Evolutionary conservation across 164 flowering plant genomes (phyloP), one percentile per base, ranked within the genome.

Genomic region (Kalanchoe fedtschenkoi): DNA sequence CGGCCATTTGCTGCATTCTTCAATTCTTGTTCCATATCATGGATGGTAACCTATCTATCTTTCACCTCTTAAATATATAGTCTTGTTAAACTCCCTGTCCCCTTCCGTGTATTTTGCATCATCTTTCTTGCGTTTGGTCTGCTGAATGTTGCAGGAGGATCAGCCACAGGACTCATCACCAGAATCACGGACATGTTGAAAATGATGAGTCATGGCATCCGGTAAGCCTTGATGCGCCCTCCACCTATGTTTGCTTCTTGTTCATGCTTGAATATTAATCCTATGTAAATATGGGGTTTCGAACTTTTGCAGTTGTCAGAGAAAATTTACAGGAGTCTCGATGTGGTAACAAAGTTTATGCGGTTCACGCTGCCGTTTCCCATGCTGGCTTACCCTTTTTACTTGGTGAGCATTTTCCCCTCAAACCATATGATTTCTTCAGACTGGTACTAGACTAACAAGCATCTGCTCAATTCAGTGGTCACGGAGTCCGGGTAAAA

Each of bases 171-270:
- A 88, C 89, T 67, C 95, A 88, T 65, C 95, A 88, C 70, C 83
- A 79, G 69, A 86, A 88, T 72, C 96, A 88, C 67, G 96, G 92
- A 0, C 88, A 86, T 73, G 90, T 86, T 47, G 92, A 88, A 74
- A 88, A 88, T 17, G 92, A 88, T 68, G 92, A 88, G 73, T 84
- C 96, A 1, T 88, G 96, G 96, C 83, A 81, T 32, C 96, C 96
- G 58, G 96, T 88, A 59, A 68, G 82, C 71, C 14, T 51, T 53
- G 42, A 21, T 13, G 34, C 61, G 6, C 51, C 17, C 13, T 47
- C 28, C 3, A 51, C 11, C 28, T 26, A 51, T 51, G 56, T 13
- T 17, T 41, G 8, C n/a, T 38, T 41, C 19, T 33, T 44, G 7
- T 59, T 14, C 7, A 41, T 3, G 32, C 56, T 51, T 26, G 32